Evolutionary conservation across 225 moss, liverwort and hornwort species (phyloP).

Genomic region (Marchantia paleacea): DNA sequence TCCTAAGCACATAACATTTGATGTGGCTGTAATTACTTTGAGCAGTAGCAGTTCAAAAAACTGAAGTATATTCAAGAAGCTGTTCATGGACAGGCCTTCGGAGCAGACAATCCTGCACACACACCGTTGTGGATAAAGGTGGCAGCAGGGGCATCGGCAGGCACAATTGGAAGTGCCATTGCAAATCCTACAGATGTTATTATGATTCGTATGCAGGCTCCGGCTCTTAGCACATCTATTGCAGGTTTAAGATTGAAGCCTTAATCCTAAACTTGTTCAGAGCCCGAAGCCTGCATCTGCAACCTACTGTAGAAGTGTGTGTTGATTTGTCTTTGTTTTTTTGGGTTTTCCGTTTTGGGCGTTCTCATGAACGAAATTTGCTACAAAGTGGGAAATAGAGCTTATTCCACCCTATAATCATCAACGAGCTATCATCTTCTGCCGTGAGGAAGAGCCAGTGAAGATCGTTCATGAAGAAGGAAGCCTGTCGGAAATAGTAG

Average conservation of each 20-base stretch:
- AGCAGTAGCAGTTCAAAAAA: neutral
- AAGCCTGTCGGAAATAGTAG: no score
- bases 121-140: slow-evolving; percentile 74
- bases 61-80: neutral
- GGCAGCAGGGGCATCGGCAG: slow-evolving; percentile 59
- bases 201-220: slow-evolving; percentile 91
- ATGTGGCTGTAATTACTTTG: neutral
- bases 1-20: neutral
- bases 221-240: slow-evolving; percentile 34
- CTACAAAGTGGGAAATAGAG: no score
- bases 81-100: slow-evolving; percentile 46
- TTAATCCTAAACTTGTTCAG: neutral
- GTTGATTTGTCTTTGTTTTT: neutral
- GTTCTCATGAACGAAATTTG: no score
- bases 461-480: no score
- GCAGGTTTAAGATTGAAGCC: slow-evolving; percentile 34
- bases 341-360: no score
- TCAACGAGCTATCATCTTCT: no score
- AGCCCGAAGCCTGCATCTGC: neutral
- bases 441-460: no score
- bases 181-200: slow-evolving; percentile 87
- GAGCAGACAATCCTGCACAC: slow-evolving; percentile 52
- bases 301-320: neutral
- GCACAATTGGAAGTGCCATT: slow-evolving; percentile 71
- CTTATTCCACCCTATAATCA: no score